Conservation (phyloP, 2,329 filamentous ascomycete genomes). For the Colletotrichum lupini region DNA sequence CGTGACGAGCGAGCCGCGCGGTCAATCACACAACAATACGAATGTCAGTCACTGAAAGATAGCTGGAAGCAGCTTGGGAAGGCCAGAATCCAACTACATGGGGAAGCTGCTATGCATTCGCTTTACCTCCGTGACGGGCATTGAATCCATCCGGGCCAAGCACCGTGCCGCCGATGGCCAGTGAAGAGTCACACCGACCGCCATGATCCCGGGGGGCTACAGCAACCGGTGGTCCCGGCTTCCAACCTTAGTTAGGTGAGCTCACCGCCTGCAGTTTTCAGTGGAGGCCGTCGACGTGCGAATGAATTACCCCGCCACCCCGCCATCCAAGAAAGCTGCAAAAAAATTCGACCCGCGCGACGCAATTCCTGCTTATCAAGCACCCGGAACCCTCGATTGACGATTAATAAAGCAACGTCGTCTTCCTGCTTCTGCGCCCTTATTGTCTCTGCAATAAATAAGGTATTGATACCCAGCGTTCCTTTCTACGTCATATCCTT, state of each 20-base stretch:
- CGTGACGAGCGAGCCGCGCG: too few species aligned
- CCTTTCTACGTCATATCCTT: neutral
- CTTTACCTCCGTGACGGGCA: neutral
- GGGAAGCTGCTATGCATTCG: accelerated
- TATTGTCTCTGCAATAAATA: slow-evolving; percentile 1
- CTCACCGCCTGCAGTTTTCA: slow-evolving; percentile 30
- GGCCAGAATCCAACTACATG: too few species aligned
- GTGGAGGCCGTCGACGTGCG: neutral
- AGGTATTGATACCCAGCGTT: slow-evolving; percentile 13
- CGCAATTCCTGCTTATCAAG: slow-evolving; percentile 31
- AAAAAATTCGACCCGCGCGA: slow-evolving; percentile 17
- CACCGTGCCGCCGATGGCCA: slow-evolving; percentile 7
- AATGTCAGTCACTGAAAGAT: too few species aligned
- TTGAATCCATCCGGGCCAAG: neutral
- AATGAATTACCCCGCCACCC: slow-evolving; percentile 33
- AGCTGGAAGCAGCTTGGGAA: too few species aligned
- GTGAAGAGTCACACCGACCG: slow-evolving; percentile 16
- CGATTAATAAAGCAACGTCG: slow-evolving; percentile 23
- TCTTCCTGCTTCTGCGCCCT: neutral
- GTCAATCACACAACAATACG: too few species aligned
- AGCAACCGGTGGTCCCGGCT: neutral
- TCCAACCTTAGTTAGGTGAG: too few species aligned
- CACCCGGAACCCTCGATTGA: slow-evolving; percentile 25
- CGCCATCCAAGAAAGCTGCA: slow-evolving; percentile 26
- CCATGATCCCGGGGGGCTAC: neutral